phyloP scores from a whole-genome alignment of 495 filamentous ascomycete genomes.

The Lentithecium fluviatile region DNA sequence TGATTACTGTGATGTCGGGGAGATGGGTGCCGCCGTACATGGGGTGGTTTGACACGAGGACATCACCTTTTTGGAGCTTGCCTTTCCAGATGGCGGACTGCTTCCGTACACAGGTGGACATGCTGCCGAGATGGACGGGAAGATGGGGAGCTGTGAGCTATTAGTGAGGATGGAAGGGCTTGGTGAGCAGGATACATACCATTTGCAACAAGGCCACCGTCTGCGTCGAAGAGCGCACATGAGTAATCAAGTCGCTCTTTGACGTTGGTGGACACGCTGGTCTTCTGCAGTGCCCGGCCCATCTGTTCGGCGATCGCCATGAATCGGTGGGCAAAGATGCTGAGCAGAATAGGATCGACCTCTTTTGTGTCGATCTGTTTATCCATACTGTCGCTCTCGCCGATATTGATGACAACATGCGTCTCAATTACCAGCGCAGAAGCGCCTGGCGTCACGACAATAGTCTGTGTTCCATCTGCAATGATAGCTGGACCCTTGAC shows the following conservation, averaged over 20 bases:
- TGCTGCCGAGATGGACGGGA: constrained; percentile 86
- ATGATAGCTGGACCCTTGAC: constrained; percentile 85
- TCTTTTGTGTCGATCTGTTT: constrained; percentile 50
- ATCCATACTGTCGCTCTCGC: constrained; percentile 56
- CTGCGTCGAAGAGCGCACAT: constrained; percentile 88
- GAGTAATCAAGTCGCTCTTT: constrained; percentile 97
- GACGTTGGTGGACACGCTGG: constrained; percentile 95
- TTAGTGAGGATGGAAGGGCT: background rate
- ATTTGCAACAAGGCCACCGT: constrained; percentile 92
- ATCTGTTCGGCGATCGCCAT: constrained; percentile 99
- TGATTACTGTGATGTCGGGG: constrained; percentile 92
- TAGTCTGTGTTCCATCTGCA: constrained; percentile 93
- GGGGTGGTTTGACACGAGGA: constrained; percentile 93
- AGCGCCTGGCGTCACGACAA: constrained; percentile 82
- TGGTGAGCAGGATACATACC: constrained; percentile 42
- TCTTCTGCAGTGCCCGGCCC: constrained; percentile 94
- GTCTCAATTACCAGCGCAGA: constrained; percentile 71
- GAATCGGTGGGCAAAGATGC: constrained; percentile 93
- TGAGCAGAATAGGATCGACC: constrained; percentile 86
- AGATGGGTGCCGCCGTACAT: constrained; percentile 87
- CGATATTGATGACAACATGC: constrained; percentile 71
- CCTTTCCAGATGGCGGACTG: constrained; percentile 93
- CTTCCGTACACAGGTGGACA: constrained; percentile 92
- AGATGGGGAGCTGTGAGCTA: constrained; percentile 69
- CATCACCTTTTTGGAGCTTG: constrained; percentile 85